Evolutionary conservation across 1,284 basidiomycete genomes (phyloP), one percentile per base, ranked within the genome.

Genomic region (Coniferiporia weirii): DNA sequence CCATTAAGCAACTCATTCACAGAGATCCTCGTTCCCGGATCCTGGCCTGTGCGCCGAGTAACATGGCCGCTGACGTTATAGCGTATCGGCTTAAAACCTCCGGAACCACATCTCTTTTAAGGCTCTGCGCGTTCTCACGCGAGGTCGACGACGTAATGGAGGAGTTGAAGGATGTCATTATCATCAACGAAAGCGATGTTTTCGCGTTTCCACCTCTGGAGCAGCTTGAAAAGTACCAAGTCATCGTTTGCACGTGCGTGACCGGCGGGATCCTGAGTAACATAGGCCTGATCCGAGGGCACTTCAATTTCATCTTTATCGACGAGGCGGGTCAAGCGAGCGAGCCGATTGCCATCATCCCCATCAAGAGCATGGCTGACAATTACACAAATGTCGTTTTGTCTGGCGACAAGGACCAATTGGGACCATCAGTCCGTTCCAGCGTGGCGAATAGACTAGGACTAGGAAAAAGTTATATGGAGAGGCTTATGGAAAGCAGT

Each of bases 41-140:
- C 56, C 70, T 82, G 0, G 71, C 67, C 15, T 80, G 78, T 57
- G 75, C 79, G 0, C 80, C 81, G 0, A 80, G 76, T 67, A 86
- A 86, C 66, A 80, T 81, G 3, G 83, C 83, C 0, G 83, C 82
- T 1, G 83, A 86, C 64, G 64, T 76, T 27, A 73, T 84, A 45
- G 74, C 77, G 13, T 61, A 67, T 34, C 75, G 73, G 13, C 72
- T 83, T 10, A n/a, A 46, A 19, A 64, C 47, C 19, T 69, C 78
- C 13, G 69, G 67, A 3, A 63, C 65, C 10, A 66, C 65, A 0
- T 62, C 72, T 22, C 64, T 83, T 10, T 78, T 82, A 63, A 71
- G 80, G 4, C 72, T 83, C 20, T 78, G 81, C 60, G 72, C 81
- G 0, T 68, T 76, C 10, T 75, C 76, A 8, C 74, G 79, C 1